Conservation (phyloP, 345 rosid genomes). For the Eucalyptus camaldulensis region DNA sequence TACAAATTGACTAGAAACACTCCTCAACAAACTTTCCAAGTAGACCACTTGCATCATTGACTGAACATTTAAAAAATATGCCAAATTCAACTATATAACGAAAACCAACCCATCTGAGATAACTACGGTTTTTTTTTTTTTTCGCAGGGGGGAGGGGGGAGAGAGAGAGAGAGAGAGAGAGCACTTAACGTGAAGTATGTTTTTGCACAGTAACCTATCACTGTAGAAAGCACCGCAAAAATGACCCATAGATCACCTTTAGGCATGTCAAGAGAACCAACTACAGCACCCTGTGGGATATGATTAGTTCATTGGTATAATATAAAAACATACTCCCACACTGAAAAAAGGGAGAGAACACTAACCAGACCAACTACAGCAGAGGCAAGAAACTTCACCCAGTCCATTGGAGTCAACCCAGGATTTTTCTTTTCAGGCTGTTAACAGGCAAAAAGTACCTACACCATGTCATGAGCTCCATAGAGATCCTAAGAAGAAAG, state of each 20-base stretch:
- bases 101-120: not conserved
- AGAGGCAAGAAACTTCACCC: conserved; percentile 89
- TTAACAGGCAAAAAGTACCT: not conserved
- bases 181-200: conserved; percentile 92
- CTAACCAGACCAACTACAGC: conserved; percentile 95
- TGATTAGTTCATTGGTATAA: not conserved
- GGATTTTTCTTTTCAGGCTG: conserved; percentile 99
- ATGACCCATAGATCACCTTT: conserved; percentile 86
- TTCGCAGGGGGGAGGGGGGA: no score
- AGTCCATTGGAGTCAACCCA: conserved; percentile 94
- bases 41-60: not conserved
- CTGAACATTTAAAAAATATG: not conserved
- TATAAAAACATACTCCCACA: not conserved
- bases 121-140: not conserved
- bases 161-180: not conserved
- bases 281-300: conserved; percentile 55
- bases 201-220: conserved; percentile 91
- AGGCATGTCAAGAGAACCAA: conserved; percentile 68
- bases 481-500: not conserved
- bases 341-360: not conserved
- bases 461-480: not conserved
- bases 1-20: not conserved
- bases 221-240: conserved; percentile 74
- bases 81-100: not conserved
- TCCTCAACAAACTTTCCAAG: not conserved